Conservation (phyloP, 495 filamentous ascomycete species). For the Aspergillus saccharolyticus region DNA sequence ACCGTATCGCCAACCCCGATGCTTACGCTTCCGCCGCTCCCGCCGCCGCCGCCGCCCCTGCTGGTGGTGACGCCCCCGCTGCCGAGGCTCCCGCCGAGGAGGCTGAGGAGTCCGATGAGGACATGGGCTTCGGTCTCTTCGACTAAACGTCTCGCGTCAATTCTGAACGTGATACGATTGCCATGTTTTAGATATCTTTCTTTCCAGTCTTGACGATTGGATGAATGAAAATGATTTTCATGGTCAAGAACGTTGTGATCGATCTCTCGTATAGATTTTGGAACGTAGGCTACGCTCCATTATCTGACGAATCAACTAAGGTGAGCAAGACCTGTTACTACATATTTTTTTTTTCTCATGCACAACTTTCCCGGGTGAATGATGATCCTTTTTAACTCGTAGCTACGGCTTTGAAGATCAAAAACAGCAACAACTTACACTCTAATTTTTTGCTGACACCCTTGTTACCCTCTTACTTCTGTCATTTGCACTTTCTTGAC, state of each 20-base stretch:
- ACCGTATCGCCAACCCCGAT: constrained; percentile 97
- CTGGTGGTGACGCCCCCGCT: constrained; percentile 45
- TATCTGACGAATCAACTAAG: constrained; percentile 22
- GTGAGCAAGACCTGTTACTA: constrained; percentile 25
- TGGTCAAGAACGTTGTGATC: constrained; percentile 22
- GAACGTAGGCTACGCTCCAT: constrained; percentile 39
- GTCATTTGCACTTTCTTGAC: constrained; percentile 1
- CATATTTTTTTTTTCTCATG: constrained; percentile 7
- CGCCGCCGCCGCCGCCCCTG: constrained; percentile 45
- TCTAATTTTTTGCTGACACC: constrained; percentile 62
- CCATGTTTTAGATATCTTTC: constrained; percentile 43
- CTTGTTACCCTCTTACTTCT: constrained; percentile 1
- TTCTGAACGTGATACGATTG: constrained; percentile 26
- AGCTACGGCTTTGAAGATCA: constrained; percentile 47
- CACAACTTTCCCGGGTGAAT: constrained; percentile 33
- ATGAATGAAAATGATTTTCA: constrained; percentile 31
- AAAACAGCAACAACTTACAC: constrained; percentile 55
- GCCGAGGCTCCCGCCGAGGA: constrained; percentile 53
- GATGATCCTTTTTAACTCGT: constrained; percentile 59
- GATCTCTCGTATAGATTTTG: constrained; percentile 27
- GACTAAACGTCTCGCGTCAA: constrained; percentile 41
- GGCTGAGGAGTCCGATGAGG: constrained; percentile 44
- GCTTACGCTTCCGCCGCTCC: constrained; percentile 82
- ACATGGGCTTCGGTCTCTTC: constrained; percentile 55
- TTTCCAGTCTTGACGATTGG: constrained; percentile 26